phyloP scores from a whole-genome alignment of 2,329 filamentous ascomycete species.

The Trichophyton mentagrophytes region DNA sequence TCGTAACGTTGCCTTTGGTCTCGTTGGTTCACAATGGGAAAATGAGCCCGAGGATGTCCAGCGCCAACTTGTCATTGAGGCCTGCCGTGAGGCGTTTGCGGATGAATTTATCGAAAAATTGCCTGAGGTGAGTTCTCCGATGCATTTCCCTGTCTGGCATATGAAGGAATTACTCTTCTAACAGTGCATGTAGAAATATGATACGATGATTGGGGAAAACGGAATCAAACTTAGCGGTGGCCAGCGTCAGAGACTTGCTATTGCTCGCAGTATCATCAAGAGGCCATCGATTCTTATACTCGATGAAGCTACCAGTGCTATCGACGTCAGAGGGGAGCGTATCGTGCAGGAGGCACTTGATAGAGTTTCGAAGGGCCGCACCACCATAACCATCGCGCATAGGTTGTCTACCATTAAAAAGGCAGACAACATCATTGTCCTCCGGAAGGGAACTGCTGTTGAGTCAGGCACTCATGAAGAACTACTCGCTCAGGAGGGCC shows the following conservation, averaged over 20 bases:
- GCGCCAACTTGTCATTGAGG: constrained; percentile 45
- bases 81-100: constrained; percentile 55
- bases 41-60: constrained; percentile 22
- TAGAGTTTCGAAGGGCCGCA: constrained; percentile 47
- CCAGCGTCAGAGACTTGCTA: constrained; percentile 70
- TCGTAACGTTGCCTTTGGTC: constrained; percentile 49
- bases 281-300: constrained; percentile 55
- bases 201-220: constrained; percentile 61
- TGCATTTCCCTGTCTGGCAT: not conserved
- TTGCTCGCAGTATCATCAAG: constrained; percentile 57
- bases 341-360: constrained; percentile 45
- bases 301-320: constrained; percentile 63
- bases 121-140: constrained; percentile 29
- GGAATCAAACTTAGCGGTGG: constrained; percentile 72
- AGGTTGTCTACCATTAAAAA: constrained; percentile 60
- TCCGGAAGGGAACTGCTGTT: constrained; percentile 56
- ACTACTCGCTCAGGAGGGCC: constrained; percentile 47
- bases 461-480: constrained; percentile 66
- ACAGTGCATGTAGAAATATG: constrained; percentile 43
- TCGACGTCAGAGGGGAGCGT: constrained; percentile 43
- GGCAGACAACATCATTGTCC: constrained; percentile 65
- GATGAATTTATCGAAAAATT: constrained; percentile 55
- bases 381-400: constrained; percentile 67
- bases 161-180: not conserved
- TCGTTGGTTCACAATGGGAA: constrained; percentile 31